Conservation (phyloP, 1,284 basidiomycete genomes). For the Agroathelia rolfsii region DNA sequence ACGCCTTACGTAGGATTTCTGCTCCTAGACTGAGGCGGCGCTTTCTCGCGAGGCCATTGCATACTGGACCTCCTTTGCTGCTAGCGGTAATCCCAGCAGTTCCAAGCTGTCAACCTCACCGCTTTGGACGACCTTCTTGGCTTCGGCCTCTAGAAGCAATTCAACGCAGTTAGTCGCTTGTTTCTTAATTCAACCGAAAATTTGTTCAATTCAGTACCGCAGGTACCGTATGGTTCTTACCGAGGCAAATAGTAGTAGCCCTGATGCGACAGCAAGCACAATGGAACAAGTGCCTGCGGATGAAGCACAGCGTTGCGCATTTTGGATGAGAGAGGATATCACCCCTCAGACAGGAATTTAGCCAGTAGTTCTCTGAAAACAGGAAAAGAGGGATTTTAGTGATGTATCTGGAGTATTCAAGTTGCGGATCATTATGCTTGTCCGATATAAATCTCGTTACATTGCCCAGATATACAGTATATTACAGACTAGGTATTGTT, state of each 20-base stretch:
- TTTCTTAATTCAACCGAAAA: too few relatives aligned
- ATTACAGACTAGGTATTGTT: too few relatives aligned
- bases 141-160: constrained; percentile 6
- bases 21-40: constrained; percentile 26
- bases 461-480: too few relatives aligned
- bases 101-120: constrained; percentile 21
- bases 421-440: too few relatives aligned
- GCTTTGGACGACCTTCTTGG: constrained; percentile 18
- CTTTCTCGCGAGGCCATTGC: constrained; percentile 31
- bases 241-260: constrained; percentile 17
- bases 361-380: too few relatives aligned
- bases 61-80: constrained; percentile 36
- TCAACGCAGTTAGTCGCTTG: too few relatives aligned
- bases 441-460: too few relatives aligned
- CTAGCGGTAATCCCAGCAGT: constrained; percentile 25
- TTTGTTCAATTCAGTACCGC: too few relatives aligned
- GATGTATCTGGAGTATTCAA: too few relatives aligned
- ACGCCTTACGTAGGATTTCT: background rate
- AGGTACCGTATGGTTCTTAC: constrained; percentile 13
- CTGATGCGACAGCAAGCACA: constrained; percentile 14
- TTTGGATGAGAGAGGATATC: constrained; percentile 30
- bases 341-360: constrained; percentile 19
- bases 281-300: constrained; percentile 23
- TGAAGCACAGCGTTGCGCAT: constrained; percentile 26
- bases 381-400: too few relatives aligned